Evolutionary conservation across 2,329 filamentous ascomycete genomes (phyloP).

Genomic region (Alternaria metachromatica): DNA sequence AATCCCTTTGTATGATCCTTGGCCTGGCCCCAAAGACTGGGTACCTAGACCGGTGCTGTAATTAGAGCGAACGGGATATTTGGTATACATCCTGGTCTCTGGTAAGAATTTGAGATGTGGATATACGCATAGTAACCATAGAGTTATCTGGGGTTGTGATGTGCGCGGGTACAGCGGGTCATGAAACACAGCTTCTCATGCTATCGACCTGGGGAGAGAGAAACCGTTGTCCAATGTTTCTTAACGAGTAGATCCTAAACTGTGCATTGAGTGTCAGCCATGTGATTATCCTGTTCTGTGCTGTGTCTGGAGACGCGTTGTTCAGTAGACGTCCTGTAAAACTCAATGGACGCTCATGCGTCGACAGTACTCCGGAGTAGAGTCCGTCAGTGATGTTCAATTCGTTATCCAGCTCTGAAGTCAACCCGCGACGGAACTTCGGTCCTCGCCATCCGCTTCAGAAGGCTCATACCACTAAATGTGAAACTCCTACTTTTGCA

Average conservation of each 20-base stretch:
- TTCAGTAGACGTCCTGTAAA: background rate
- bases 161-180: background rate
- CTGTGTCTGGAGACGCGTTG: background rate
- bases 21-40: background rate
- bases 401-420: background rate
- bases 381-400: background rate
- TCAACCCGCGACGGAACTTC: background rate
- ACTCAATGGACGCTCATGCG: background rate
- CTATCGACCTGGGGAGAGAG: background rate
- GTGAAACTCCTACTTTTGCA: constrained; percentile 5
- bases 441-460: background rate
- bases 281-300: background rate
- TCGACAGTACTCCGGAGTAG: background rate
- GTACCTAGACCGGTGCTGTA: background rate
- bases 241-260: background rate
- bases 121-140: background rate
- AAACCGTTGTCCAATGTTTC: background rate
- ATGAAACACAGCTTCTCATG: background rate
- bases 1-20: background rate
- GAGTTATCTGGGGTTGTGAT: background rate
- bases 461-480: background rate
- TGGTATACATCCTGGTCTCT: background rate
- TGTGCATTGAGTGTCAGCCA: background rate
- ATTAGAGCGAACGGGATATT: background rate
- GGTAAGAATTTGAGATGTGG: background rate